Conservation (phyloP, 768 basidiomycete species). For the Tephrocybe rancida region DNA sequence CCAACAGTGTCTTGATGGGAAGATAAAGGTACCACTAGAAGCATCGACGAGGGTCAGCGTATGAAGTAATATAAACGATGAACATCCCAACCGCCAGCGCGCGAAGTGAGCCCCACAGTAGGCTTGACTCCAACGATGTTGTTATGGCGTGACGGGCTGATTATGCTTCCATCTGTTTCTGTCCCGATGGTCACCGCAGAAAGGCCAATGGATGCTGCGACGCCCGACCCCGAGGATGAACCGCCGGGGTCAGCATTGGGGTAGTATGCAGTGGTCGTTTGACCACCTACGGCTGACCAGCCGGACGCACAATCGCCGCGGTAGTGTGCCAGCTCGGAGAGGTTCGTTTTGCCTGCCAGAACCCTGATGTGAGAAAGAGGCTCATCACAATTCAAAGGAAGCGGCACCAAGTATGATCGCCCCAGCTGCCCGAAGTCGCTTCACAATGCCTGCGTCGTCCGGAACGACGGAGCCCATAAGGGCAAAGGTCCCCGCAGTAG, state of each 20-base stretch:
- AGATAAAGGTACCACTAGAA: conserved; percentile 56
- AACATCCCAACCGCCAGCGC: conserved; percentile 49
- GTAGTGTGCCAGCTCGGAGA: conserved; percentile 56
- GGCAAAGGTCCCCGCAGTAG: conserved; percentile 46
- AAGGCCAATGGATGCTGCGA: conserved; percentile 54
- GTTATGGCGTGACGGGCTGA: conserved; percentile 50
- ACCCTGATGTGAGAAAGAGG: no score
- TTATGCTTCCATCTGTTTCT: conserved; percentile 58
- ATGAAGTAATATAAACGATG: not conserved
- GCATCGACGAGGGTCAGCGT: not conserved
- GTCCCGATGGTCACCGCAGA: conserved; percentile 47
- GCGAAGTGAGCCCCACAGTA: conserved; percentile 59
- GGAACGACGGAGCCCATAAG: conserved; percentile 44
- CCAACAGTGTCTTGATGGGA: conserved; percentile 61
- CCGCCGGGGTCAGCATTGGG: conserved; percentile 55
- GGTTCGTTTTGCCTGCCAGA: conserved; percentile 59
- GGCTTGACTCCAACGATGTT: conserved; percentile 64
- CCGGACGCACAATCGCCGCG: conserved; percentile 49
- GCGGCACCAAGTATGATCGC: conserved; percentile 45
- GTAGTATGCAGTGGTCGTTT: conserved; percentile 24
- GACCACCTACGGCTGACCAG: conserved; percentile 33
- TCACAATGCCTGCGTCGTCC: conserved; percentile 46
- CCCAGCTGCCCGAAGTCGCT: conserved; percentile 41
- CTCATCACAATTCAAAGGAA: not conserved
- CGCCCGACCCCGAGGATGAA: conserved; percentile 60